Evolutionary conservation across 352 stramenopile species (phyloP), one percentile per base, ranked within the genome.

Genomic region (Lagenidium giganteum): DNA sequence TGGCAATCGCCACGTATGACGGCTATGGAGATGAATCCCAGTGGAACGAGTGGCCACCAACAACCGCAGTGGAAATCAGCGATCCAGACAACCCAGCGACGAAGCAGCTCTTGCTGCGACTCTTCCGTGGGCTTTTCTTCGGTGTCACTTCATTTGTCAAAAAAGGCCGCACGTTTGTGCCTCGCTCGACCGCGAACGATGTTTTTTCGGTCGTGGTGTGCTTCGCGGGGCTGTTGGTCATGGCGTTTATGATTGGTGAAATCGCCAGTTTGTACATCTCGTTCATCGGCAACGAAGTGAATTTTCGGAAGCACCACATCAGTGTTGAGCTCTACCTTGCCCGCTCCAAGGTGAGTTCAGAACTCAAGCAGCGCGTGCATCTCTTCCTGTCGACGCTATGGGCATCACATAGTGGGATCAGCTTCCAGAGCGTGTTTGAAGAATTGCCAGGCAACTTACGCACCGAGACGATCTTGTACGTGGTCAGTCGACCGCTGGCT

Each of bases 11-110:
- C 1, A 64, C 46, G 8, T 29, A 64, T 13, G 58, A 59, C 5
- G 70, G 73, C 0, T 83, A 80, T 26, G 61, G 63, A 0, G 56
- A 60, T 0, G 57, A 72, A 11, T n/a, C n/a, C n/a, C n/a, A n/a
- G n/a, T 86, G 72, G 72, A 63, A 80, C 14, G 57, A 23, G 0
- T 88, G 72, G 70, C 55, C 67, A 1, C 73, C 70, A 3, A 61
- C 59, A 2, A 42, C 68, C 30, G 34, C 64, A 17, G 40, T 81
- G 5, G 39, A 63, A n/a, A 55, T 82, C 23, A 51, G 54, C 0
- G 38, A 74, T 18, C 43, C 59, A 0, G 13, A 41, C 4, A 45
- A 57, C 5, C 66, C 68, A 2, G 66, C 67, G 9, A 55, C 57
- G 0, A 35, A 53, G 2, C 47, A 62, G 37, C 51, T 83, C 7